Percentiles rank a stretch among this genome's conserved stretches.
phyloP scores from a whole-genome alignment of 2,329 filamentous ascomycete genomes.

The Verticillium nonalfalfae region DNA sequence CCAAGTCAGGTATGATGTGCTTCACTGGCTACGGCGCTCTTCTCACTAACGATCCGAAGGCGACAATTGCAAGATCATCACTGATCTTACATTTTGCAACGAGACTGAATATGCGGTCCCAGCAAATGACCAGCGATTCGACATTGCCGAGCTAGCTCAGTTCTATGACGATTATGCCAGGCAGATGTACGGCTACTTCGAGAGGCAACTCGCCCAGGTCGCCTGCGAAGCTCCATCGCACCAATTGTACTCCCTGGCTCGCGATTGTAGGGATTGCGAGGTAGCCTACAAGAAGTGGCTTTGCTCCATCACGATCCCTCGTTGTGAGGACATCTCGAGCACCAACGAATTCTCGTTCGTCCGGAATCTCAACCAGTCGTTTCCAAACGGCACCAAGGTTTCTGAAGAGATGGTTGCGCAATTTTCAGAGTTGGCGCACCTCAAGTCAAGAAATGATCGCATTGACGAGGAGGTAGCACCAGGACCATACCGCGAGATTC shows the following conservation, averaged over 20 bases:
- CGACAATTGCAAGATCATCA: conserved; percentile 79
- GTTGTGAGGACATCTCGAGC: conserved; percentile 77
- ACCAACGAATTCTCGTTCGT: conserved; percentile 30
- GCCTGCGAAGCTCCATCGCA: conserved; percentile 72
- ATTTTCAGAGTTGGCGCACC: conserved; percentile 31
- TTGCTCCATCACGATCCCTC: conserved; percentile 86
- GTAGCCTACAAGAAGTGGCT: conserved; percentile 89
- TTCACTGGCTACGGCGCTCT: neutral
- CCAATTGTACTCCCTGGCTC: conserved; percentile 74
- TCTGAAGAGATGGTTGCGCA: conserved; percentile 25
- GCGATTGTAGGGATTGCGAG: conserved; percentile 69
- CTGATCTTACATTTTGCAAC: conserved; percentile 81
- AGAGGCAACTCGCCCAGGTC: conserved; percentile 74
- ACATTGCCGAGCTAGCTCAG: conserved; percentile 52
- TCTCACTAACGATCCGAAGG: conserved; percentile 34
- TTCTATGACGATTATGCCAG: conserved; percentile 75
- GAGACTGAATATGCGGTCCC: conserved; percentile 90
- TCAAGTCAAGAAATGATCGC: conserved; percentile 58
- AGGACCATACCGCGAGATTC: conserved; percentile 88
- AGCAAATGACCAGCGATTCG: conserved; percentile 60
- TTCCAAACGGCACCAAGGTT: conserved; percentile 60
- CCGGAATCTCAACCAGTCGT: conserved; percentile 66
- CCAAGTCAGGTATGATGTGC: conserved; percentile 61
- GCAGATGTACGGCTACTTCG: conserved; percentile 68
- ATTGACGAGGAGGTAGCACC: conserved; percentile 70